phyloP scores from a whole-genome alignment of 108 stramenopile species.

The Skeletonema potamos region DNA sequence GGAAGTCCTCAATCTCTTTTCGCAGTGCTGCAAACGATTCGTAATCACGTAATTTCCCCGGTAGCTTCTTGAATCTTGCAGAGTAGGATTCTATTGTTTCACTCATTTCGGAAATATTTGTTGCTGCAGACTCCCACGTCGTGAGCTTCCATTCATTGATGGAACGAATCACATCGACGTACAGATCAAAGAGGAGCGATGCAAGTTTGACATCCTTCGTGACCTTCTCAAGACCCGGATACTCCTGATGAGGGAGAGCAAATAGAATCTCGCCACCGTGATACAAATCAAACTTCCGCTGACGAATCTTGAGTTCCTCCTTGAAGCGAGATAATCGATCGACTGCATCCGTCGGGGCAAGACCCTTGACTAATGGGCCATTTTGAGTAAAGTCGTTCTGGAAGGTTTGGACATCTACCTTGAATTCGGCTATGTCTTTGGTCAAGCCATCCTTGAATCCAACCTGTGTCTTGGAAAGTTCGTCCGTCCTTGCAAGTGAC shows the following conservation, averaged over 20 bases:
- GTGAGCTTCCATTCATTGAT: constrained; percentile 84
- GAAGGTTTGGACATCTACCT: constrained; percentile 58
- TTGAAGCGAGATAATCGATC: constrained; percentile 86
- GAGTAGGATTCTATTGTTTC: constrained; percentile 81
- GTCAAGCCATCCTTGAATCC: constrained; percentile 73
- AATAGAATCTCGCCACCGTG: constrained; percentile 84
- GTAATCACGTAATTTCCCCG: constrained; percentile 80
- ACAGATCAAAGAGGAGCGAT: constrained; percentile 85
- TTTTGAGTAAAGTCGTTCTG: constrained; percentile 69
- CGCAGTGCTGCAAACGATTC: constrained; percentile 79
- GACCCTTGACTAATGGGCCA: constrained; percentile 80
- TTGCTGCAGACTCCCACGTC: constrained; percentile 71
- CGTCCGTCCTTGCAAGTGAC: constrained; percentile 69
- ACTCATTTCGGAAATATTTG: constrained; percentile 74
- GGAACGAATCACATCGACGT: constrained; percentile 85
- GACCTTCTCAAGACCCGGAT: constrained; percentile 79
- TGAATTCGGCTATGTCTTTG: constrained; percentile 73
- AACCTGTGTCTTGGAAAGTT: constrained; percentile 78
- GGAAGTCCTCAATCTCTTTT: constrained; percentile 87
- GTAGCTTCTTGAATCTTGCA: constrained; percentile 82
- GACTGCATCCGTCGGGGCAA: constrained; percentile 87
- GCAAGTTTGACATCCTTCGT: constrained; percentile 85
- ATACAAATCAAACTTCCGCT: constrained; percentile 87
- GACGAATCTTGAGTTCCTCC: constrained; percentile 82
- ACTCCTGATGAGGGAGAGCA: constrained; percentile 79